Evolutionary conservation across 2,329 filamentous ascomycete species (phyloP), one percentile per base, ranked within the genome.

Genomic region (Trichothecium sympodiale): DNA sequence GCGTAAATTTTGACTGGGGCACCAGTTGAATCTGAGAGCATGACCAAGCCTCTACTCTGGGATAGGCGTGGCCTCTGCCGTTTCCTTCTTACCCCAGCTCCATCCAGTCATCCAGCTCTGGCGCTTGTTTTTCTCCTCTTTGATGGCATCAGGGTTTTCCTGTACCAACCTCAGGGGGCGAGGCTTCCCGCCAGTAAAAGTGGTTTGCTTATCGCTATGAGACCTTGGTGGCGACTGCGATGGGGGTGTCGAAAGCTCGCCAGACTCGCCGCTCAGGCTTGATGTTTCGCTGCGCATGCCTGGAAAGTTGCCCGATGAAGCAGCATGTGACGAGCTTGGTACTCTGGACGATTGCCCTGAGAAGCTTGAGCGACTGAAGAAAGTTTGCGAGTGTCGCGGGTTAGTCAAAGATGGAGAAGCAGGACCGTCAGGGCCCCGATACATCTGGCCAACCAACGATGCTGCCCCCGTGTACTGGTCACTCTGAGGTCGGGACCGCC

Each of bases 401-500:
- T 76, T 65, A 45, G 64, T 64, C 17, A 78, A 60, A 4, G 71
- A 63, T 31, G 75, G 69, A 16, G 78, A 81, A 30, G 73, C 65
- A 8, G 77, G 71, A 4, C 74, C 71, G 16, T 81, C 72, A 8
- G 77, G 73, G 12, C 81, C 81, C 50, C 80, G 80, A 62, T 93
- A 93, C 83, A 94, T 94, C 57, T 88, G 87, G 48, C 84, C 85
- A 33, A 94, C 80, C 20, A 94, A 74, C 40, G 71, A 76, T 7
- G 83, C 82, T 14, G 77, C 78, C 31, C 62, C 62, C 1, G 70
- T 71, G 50, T 64, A 74, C 55, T 80, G 76, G 47, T 80, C 76
- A 48, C 74, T 78, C 60, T 74, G 73, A 37, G 77, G 77, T 28
- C 76, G 64, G 35, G 55, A 54, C 40, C 67, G 67, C 41, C 72